Base-by-base conservation (phyloP, 805 yeast genomes). In the Candida ovalis region DNA sequence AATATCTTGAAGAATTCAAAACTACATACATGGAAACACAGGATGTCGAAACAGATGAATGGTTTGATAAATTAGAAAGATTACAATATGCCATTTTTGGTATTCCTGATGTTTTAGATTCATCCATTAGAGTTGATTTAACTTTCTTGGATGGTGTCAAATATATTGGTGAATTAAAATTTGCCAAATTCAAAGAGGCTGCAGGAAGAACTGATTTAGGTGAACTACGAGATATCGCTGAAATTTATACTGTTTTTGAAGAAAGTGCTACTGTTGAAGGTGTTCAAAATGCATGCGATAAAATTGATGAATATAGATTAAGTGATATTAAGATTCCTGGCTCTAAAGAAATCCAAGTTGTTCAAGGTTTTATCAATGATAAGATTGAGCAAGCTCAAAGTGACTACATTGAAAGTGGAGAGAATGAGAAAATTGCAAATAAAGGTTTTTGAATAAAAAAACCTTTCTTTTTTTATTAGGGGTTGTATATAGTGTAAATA, bases 81-180 rank as follows among this genome's bases (percentile, higher is more conserved):
- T 76, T 90, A 57, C 96, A 88, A 65, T 80, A 75, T 57, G 91
- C 96, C 0, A 65, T 89, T 25, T 91, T 82, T 61, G 97, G 97
- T n/a, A 86, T 90, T 47, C 81, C 82, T 50, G 88, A 87, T 25
- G 81, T 80, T 46, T 71, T 78, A 47, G 73, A 81, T 42, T 83
- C 77, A 47, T 80, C 80, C 46, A 76, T 83, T 55, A 64, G 68
- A 17, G 81, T 82, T 13, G 86, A 85, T 59, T 69, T 74, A 43
- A 71, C 74, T 48, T 85, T 86, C 44, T 70, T 81, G 24, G 71
- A 78, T 46, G 97, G 97, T 22, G 72, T 91, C 39, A 72, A 79
- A 56, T 80, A 69, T 55, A 78, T 88, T 37, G 88, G 96, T 24
- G 73, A 80, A 58, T 68, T 89, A 63, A 88, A 88, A 69, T 70